A percentile compares a stretch with the other conserved stretches of the same genome.
Conservation (phyloP, 768 basidiomycete species). For the Filobasidium wieringae region DNA sequence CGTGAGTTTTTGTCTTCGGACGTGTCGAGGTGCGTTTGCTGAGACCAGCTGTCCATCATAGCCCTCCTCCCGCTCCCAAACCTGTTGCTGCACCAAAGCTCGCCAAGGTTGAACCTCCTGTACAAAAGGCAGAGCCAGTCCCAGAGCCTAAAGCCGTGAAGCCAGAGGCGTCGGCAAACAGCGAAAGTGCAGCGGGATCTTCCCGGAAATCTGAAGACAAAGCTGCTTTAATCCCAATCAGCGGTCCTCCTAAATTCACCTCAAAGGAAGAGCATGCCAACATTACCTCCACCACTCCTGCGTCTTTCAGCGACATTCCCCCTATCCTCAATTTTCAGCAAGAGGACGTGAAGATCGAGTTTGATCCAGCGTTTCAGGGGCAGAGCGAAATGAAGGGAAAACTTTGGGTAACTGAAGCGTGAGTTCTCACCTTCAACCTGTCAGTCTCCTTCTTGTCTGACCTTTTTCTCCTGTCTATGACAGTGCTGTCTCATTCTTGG, state of each 20-base stretch:
- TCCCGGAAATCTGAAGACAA: not conserved
- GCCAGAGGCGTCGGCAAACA: not conserved
- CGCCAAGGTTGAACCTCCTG: not conserved
- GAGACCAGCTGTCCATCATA: no score
- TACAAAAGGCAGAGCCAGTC: not conserved
- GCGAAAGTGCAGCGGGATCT: not conserved
- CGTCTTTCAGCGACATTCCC: constrained; percentile 72
- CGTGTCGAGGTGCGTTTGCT: no score
- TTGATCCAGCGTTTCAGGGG: constrained; percentile 54
- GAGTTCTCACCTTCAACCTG: constrained; percentile 14
- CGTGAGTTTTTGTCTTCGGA: no score
- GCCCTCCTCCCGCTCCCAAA: not conserved
- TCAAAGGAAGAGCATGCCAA: constrained; percentile 57
- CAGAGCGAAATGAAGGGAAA: constrained; percentile 55
- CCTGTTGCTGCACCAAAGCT: no score
- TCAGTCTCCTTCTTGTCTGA: no score
- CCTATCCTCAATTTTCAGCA: constrained; percentile 66
- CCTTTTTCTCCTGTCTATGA: constrained; percentile 9
- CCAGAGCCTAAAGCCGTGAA: not conserved
- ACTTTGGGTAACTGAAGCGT: constrained; percentile 81
- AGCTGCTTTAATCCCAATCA: constrained; percentile 29
- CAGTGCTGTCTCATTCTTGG: constrained; percentile 53
- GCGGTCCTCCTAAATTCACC: constrained; percentile 43
- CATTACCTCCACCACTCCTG: constrained; percentile 66
- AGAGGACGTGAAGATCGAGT: constrained; percentile 53